These are phyloP conservation scores for Fusarium kyushuense DNA, from an alignment of 2,329 filamentous ascomycete species.

Conservation along the genomic window DNA sequence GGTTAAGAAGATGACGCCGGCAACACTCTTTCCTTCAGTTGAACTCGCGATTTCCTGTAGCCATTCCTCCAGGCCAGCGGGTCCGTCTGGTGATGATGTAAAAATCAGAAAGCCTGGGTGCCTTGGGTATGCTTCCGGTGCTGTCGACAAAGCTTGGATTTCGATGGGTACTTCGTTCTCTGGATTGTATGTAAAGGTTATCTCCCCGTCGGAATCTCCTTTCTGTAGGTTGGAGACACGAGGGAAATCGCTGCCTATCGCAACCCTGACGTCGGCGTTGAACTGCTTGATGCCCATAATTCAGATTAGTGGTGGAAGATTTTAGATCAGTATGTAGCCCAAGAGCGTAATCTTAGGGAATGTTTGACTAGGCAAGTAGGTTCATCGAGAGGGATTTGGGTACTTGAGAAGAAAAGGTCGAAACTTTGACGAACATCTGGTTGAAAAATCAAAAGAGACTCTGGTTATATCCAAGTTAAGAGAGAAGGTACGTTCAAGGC, in stretches of 20 bases:
- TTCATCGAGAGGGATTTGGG: not conserved
- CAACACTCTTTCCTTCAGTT: constrained; percentile 50
- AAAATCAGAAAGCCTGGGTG: constrained; percentile 58
- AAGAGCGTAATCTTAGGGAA: not conserved
- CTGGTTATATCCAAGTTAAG: too few species aligned
- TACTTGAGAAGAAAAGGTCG: too few species aligned
- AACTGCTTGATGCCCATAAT: constrained; percentile 76
- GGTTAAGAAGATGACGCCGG: constrained; percentile 33
- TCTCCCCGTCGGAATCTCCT: constrained; percentile 78
- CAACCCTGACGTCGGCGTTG: constrained; percentile 65
- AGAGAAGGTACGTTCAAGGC: too few species aligned
- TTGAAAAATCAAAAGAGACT: not conserved
- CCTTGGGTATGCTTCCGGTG: constrained; percentile 55
- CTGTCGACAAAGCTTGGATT: constrained; percentile 55
- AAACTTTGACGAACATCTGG: not conserved
- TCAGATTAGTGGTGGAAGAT: not conserved
- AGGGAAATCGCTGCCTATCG: constrained; percentile 54
- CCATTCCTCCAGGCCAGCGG: constrained; percentile 58
- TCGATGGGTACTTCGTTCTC: constrained; percentile 48
- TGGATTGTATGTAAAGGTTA: constrained; percentile 71
- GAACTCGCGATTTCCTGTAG: constrained; percentile 55
- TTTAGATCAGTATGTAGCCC: not conserved
- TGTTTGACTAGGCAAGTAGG: not conserved
- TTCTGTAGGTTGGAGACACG: constrained; percentile 66
- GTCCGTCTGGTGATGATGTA: constrained; percentile 54